These are phyloP conservation scores for Crithidia thermophila DNA, from an alignment of 208 protist genomes.

Conservation along the genomic window DNA sequence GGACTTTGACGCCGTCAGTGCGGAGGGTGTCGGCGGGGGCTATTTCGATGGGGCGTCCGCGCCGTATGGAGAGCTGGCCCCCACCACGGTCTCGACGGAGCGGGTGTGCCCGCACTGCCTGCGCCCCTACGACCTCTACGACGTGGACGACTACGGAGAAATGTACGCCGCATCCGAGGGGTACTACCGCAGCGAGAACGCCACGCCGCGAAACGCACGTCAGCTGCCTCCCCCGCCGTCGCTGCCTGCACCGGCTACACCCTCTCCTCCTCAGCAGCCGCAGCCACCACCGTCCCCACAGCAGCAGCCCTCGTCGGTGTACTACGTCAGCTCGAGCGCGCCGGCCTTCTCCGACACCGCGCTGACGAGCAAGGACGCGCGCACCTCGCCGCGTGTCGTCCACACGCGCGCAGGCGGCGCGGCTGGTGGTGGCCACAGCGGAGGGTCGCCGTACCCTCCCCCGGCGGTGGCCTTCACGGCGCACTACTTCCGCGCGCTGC, in stretches of 20 bases:
- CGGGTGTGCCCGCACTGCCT: constrained; percentile 45
- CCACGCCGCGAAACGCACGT: neutral
- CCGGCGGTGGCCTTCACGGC: constrained; percentile 38
- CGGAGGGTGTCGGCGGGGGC: neutral
- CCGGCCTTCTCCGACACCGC: neutral
- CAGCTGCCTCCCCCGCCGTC: constrained; percentile 1
- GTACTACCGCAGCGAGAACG: constrained; percentile 10
- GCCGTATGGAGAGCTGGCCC: constrained; percentile 24
- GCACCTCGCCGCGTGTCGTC: neutral
- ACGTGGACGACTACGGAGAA: constrained; percentile 13
- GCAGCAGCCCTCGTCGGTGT: neutral
- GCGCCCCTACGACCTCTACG: constrained; percentile 28
- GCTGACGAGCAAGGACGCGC: neutral
- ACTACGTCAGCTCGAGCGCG: neutral
- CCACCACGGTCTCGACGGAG: constrained; percentile 23
- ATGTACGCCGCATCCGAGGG: neutral
- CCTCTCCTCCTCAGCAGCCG: neutral
- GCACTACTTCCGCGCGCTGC: constrained; percentile 72
- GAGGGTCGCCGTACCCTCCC: neutral
- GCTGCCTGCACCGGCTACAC: neutral
- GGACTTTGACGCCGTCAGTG: neutral
- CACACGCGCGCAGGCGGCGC: neutral
- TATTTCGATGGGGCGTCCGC: neutral
- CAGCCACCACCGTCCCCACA: constrained; percentile 5
- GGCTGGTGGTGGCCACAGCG: neutral